Evolutionary conservation across 768 basidiomycete species (phyloP).

Genomic region (Russula virescens): DNA sequence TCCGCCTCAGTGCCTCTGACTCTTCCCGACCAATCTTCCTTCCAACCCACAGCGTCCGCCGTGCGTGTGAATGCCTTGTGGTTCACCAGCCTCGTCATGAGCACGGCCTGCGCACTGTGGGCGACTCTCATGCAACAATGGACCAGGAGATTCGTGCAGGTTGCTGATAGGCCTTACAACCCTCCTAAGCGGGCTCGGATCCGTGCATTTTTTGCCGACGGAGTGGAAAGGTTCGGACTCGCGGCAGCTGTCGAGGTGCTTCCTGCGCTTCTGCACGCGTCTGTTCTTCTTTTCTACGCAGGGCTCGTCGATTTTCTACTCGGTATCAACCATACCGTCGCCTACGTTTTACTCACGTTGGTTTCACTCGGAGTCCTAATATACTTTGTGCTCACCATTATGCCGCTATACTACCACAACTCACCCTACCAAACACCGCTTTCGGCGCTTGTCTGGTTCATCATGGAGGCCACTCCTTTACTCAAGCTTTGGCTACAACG

Average conservation of each 20-base stretch:
- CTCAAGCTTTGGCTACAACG: slow-evolving; percentile 5
- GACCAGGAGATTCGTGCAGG: slow-evolving; percentile 18
- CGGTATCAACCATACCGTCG: slow-evolving; percentile 12
- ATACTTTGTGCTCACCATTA: slow-evolving; percentile 14
- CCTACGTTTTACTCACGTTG: neutral
- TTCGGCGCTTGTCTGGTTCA: slow-evolving; percentile 8
- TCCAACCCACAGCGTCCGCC: neutral
- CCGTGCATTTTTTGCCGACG: slow-evolving; percentile 15
- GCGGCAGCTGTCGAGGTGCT: slow-evolving; percentile 20
- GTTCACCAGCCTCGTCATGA: slow-evolving; percentile 18
- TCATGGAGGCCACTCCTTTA: neutral
- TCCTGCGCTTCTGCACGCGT: slow-evolving; percentile 19
- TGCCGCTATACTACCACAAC: slow-evolving; percentile 12
- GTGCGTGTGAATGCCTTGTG: slow-evolving; percentile 21
- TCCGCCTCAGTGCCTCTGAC: neutral
- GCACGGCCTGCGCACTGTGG: slow-evolving; percentile 16
- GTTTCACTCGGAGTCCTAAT: neutral
- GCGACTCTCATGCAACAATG: slow-evolving; percentile 24
- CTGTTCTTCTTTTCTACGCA: slow-evolving; percentile 19
- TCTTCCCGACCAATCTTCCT: neutral
- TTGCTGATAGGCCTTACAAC: slow-evolving; percentile 13
- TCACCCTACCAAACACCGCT: slow-evolving; percentile 22
- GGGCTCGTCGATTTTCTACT: slow-evolving; percentile 21
- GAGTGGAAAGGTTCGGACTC: slow-evolving; percentile 12
- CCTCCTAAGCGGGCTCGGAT: slow-evolving; percentile 20